Conservation (phyloP, 2,329 filamentous ascomycete species). For the Colletotrichum lentis region DNA sequence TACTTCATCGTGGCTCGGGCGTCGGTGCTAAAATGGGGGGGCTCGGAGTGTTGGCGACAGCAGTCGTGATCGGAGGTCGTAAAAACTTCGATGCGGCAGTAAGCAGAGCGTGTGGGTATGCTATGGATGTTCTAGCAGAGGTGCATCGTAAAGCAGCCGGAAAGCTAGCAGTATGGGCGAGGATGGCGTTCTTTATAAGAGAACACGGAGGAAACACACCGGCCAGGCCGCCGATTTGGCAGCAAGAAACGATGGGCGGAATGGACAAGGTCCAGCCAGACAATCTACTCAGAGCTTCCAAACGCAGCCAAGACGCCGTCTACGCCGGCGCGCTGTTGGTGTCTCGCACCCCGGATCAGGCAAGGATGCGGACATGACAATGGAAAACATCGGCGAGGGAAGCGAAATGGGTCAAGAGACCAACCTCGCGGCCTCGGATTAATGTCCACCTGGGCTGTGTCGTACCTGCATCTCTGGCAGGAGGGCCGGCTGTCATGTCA, state of each 20-base stretch:
- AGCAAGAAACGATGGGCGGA: not conserved
- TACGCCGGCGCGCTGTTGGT: not conserved
- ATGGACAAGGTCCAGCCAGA: not conserved
- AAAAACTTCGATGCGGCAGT: not conserved
- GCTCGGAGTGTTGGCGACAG: not conserved
- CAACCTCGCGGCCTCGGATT: not conserved
- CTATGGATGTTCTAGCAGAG: not conserved
- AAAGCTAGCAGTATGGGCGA: not conserved
- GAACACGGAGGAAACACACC: not conserved
- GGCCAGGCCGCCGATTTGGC: not conserved
- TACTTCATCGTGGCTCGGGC: conserved; percentile 44
- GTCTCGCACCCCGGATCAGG: conserved; percentile 31
- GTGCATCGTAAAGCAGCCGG: not conserved
- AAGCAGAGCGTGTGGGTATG: not conserved
- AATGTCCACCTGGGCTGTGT: not conserved
- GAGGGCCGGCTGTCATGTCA: not conserved
- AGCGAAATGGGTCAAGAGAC: not conserved
- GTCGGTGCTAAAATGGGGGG: not conserved
- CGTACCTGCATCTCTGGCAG: conserved; percentile 1
- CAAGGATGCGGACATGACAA: not conserved
- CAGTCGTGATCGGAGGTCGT: not conserved
- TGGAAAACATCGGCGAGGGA: not conserved
- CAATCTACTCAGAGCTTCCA: not conserved
- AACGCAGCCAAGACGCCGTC: conserved; percentile 15
- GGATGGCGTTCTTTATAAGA: conserved; percentile 17